Evolutionary conservation across 495 filamentous ascomycete species (phyloP), one percentile per base, ranked within the genome.

Genomic region (Ascodesmis nigricans): DNA sequence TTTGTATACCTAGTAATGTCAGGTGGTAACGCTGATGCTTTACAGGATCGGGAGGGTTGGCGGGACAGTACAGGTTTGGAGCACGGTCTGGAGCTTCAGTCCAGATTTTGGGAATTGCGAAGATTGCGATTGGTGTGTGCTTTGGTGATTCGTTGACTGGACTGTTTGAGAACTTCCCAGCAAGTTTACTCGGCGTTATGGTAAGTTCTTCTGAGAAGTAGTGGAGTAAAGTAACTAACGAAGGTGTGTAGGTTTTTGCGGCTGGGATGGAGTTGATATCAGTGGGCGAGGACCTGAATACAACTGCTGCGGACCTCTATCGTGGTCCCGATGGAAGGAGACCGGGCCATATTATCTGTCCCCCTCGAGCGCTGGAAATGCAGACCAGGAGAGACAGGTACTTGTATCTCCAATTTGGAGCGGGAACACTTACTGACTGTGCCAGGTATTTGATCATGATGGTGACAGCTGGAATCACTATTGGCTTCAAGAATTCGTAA

Each of bases 401-500:
- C n/a, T n/a, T n/a, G n/a, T n/a, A n/a, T n/a, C n/a, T n/a, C n/a
- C n/a, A n/a, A n/a, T n/a, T n/a, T n/a, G n/a, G n/a, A n/a, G n/a
- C n/a, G n/a, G n/a, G n/a, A n/a, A n/a, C n/a, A n/a, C n/a, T n/a
- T n/a, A n/a, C n/a, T n/a, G n/a, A n/a, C n/a, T n/a, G n/a, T n/a
- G n/a, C n/a, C n/a, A n/a, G n/a, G n/a, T n/a, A n/a, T 73, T 73
- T 67, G 20, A 70, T 90, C 0, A 90, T 92, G 81, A 64, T 87
- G 44, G 68, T 81, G 34, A 93, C 84, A 25, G 69, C 77, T 17
- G 81, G 74, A 1, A 62, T 71, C 11, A 59, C 81, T 39, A 53
- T 95, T 13, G 79, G 78, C n/a, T 91, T 90, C 41, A 73, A 65
- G 54, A 92, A 91, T 50, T 80, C n/a, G n/a, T n/a, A n/a, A n/a